Evolutionary conservation across 2,329 filamentous ascomycete genomes (phyloP), one percentile per base, ranked within the genome.

Genomic region (Teratosphaeria pseudoeucalypti): DNA sequence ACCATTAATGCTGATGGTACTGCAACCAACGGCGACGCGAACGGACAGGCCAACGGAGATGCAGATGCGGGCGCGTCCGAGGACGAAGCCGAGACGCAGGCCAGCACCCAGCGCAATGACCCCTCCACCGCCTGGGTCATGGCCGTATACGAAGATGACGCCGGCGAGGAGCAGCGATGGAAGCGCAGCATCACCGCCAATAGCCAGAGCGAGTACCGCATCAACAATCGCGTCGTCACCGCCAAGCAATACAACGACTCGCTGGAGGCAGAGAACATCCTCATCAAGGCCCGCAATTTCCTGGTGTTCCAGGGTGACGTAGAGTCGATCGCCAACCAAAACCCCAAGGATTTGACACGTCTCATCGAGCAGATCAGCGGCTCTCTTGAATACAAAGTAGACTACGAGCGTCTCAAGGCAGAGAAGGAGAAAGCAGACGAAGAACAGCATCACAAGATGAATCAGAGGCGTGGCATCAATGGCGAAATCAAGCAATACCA

Each of bases 261-360:
- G 2, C 81, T 99, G 14, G 94, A 99, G 74, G 80, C 85, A 23
- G 92, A 99, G 73, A 96, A 96, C 69, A 99, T 99, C 65, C 78
- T 99, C 62, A 97, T 99, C 79, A 97, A 96, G 75, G 94, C 94
- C 37, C 85, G 94, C 65, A 99, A 99, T 72, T 99, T 99, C 73
- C 82, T 99, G 5, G 94, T 99, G 39, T 99, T 99, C 73, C 94
- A 99, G 74, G 95, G 94, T 65, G 94, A 99, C 72, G 92, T 99
- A 19, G 94, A 99, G 74, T 89, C 91, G 27, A 96, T 99, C 70
- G 95, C 94, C 1, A 91, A 91, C 7, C 94, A 97, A 72, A 95
- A 91, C 1, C 91, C 94, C 0, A 92, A 91, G 67, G 94, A 97
- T 69, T 82, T 99, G 47, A 99, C 94, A 0, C 84, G 90, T 56